Conservation (phyloP, 805 yeast species). For the Lipomyces sp. region DNA sequence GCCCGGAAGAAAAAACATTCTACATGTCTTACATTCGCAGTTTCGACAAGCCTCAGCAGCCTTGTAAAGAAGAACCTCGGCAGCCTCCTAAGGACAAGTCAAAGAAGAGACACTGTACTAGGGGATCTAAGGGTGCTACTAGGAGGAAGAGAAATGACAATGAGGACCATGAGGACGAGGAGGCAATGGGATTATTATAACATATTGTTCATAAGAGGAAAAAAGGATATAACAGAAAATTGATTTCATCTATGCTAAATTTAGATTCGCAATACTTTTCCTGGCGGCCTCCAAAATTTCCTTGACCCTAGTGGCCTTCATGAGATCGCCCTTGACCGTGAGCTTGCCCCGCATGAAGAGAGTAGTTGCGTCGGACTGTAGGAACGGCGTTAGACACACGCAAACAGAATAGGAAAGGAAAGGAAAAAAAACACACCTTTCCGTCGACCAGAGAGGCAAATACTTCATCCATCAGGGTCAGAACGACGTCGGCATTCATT, state of each 20-base stretch:
- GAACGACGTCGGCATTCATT: slow-evolving; percentile 56
- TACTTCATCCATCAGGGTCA: slow-evolving; percentile 63
- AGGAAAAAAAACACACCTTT: slow-evolving; percentile 39
- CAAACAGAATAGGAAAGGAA: not conserved
- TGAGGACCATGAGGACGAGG: no score
- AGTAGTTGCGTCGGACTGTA: slow-evolving; percentile 68
- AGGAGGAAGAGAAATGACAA: no score
- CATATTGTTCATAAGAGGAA: not conserved
- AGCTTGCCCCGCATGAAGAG: slow-evolving; percentile 80
- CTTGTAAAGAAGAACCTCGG: no score
- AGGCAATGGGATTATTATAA: no score
- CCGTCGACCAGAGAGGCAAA: slow-evolving; percentile 70
- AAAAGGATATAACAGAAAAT: not conserved
- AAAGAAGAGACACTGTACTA: no score
- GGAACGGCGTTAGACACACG: not conserved
- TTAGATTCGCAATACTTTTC: slow-evolving; percentile 29
- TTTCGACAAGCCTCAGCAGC: no score
- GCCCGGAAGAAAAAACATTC: no score
- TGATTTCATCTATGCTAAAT: not conserved
- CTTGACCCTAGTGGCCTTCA: slow-evolving; percentile 66
- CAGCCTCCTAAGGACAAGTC: no score
- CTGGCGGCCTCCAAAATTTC: slow-evolving; percentile 30
- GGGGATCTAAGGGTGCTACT: no score
- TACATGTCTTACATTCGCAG: no score
- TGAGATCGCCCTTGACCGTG: slow-evolving; percentile 84